phyloP scores from a whole-genome alignment of 2,329 filamentous ascomycete species.

The Fusarium poae region DNA sequence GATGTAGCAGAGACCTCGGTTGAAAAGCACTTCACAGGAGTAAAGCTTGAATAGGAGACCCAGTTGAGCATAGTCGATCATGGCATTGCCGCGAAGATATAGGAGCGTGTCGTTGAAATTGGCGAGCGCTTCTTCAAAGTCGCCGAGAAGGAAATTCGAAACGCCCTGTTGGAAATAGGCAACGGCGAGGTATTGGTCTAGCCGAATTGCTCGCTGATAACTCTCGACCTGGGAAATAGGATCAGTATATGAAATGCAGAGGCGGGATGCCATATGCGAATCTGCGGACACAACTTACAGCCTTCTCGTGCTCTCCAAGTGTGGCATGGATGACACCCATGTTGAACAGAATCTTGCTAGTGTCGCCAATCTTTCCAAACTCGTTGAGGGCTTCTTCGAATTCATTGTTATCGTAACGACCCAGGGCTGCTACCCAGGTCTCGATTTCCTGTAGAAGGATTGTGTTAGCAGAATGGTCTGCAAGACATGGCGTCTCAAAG shows the following conservation, averaged over 20 bases:
- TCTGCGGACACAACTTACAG: slow-evolving; percentile 70
- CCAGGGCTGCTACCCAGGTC: slow-evolving; percentile 94
- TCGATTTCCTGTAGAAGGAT: slow-evolving; percentile 86
- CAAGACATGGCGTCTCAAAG: slow-evolving; percentile 12
- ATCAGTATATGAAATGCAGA: slow-evolving; percentile 33
- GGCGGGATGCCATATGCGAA: background rate
- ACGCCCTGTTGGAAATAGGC: slow-evolving; percentile 99
- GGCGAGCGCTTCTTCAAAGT: slow-evolving; percentile 95
- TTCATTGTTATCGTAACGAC: slow-evolving; percentile 95
- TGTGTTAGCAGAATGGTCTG: slow-evolving; percentile 33
- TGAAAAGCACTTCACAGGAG: slow-evolving; percentile 98
- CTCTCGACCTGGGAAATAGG: slow-evolving; percentile 78
- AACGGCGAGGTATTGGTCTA: slow-evolving; percentile 96
- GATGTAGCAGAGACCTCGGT: slow-evolving; percentile 96
- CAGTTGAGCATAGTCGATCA: slow-evolving; percentile 97
- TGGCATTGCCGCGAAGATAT: slow-evolving; percentile 93
- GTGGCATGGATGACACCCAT: slow-evolving; percentile 98
- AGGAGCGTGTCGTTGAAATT: slow-evolving; percentile 99
- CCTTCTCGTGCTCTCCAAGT: slow-evolving; percentile 93
- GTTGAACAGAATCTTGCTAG: slow-evolving; percentile 98
- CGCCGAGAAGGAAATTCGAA: slow-evolving; percentile 95
- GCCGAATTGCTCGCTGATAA: slow-evolving; percentile 89
- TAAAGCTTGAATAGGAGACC: slow-evolving; percentile 96
- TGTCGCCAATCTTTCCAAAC: slow-evolving; percentile 91
- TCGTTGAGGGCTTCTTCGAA: slow-evolving; percentile 89